Percentiles rank a stretch among this genome's conserved stretches.
Evolutionary conservation across 1,284 basidiomycete genomes (phyloP).

Genomic region (Naganishia albida): DNA sequence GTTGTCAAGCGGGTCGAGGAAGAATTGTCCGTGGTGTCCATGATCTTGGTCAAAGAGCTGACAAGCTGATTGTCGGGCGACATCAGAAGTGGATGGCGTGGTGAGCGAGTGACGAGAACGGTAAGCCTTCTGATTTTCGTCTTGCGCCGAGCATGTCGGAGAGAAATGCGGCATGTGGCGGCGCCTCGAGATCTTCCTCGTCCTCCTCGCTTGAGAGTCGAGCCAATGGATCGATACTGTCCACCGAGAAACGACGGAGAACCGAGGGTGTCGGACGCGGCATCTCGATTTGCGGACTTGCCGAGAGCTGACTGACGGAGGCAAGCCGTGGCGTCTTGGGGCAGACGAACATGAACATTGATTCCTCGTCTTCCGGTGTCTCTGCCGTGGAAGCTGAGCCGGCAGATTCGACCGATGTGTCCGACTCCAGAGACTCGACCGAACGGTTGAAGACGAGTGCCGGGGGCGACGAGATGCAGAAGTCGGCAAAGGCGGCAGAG

Average conservation of each 20-base stretch:
- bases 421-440: slow-evolving; percentile 12
- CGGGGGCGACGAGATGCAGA: slow-evolving; percentile 1
- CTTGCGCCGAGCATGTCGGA: slow-evolving; percentile 4
- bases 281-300: neutral
- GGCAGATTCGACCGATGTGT: neutral
- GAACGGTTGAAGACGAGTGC: slow-evolving; percentile 17
- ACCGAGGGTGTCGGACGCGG: neutral
- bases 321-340: slow-evolving; percentile 8
- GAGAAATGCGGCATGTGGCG: neutral
- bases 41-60: neutral
- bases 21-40: slow-evolving; percentile 1
- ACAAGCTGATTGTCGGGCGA: neutral
- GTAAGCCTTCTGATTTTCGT: slow-evolving; percentile 17
- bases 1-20: too few relatives aligned
- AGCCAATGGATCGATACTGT: neutral
- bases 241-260: neutral
- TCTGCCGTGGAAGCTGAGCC: neutral
- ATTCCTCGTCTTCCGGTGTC: slow-evolving; percentile 1
- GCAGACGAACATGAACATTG: slow-evolving; percentile 2
- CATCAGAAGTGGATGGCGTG: too few relatives aligned
- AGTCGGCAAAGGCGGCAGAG: slow-evolving; percentile 8
- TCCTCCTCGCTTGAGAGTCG: neutral
- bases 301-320: slow-evolving; percentile 1
- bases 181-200: neutral
- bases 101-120: neutral